Base-by-base conservation (phyloP, 2,329 filamentous ascomycete species). In the Fusarium secorum region DNA sequence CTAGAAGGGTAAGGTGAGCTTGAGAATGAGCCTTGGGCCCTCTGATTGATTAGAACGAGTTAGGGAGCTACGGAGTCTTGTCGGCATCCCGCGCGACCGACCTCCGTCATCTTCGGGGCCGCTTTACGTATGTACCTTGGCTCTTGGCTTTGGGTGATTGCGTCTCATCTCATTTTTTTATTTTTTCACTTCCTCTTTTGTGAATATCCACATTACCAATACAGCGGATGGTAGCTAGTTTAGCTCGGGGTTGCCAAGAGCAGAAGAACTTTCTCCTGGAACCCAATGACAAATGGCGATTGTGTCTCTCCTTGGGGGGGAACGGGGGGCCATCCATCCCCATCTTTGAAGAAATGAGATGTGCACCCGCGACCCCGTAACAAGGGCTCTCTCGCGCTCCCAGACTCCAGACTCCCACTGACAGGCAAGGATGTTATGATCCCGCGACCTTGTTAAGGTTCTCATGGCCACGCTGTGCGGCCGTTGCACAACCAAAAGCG, bases 1-100 rank as follows among this genome's bases (percentile, higher is more conserved):
- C 65, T 65, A 69, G 66, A 70, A 71, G 49, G 44, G 38, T 58
- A 64, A 64, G 51, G 49, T 58, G 39, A 66, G 48, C 38, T 28
- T 49, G 24, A 45, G 26, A 41, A 57, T 64, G 28, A 45, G 36
- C 36, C 48, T 51, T 32, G 35, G 48, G 24, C 24, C 30, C 10
- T 41, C 28, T 35, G 46, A 59, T 41, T 39, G 45, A 38, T 53
- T 39, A 41, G 20, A 36, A 33, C 22, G 39, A 53, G 35, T 42
- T 39, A 60, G 45, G 24, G 28, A 41, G 51, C n/a, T 38, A 20
- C 45, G 38, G 52, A 41, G 39, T 41, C 15, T 24, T 39, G 41
- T 66, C 64, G 64, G 64, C 45, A 32, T 58, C 13, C 42, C 60
- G 42, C 30, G 18, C n/a, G 30, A 28, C 62, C 60, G 60, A 65